These are phyloP conservation scores for Penicillium sp. DNA, from an alignment of 2,329 filamentous ascomycete species.

Conservation along the genomic window DNA sequence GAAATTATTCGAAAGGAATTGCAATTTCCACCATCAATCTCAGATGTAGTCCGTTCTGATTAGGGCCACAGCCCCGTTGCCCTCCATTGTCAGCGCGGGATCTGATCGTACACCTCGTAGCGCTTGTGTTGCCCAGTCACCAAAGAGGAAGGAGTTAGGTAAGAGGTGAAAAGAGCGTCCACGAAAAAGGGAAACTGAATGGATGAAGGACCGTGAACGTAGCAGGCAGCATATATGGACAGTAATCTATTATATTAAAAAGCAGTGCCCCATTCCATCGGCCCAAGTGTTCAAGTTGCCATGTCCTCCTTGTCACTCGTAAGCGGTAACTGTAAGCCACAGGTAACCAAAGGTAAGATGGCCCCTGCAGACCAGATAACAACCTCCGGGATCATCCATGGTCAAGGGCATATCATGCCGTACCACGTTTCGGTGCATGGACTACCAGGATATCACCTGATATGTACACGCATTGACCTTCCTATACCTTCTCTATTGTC, in stretches of 20 bases:
- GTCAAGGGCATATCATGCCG: conserved; percentile 21
- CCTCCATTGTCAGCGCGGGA: conserved; percentile 7
- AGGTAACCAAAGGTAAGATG: background rate
- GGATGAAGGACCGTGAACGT: background rate
- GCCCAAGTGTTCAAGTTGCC: background rate
- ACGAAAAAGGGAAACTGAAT: background rate
- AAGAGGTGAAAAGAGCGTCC: background rate
- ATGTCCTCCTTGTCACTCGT: no score
- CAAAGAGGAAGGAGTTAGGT: background rate
- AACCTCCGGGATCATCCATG: conserved; percentile 18
- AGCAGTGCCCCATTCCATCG: background rate
- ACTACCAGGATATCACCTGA: conserved; percentile 20
- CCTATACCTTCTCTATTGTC: no score
- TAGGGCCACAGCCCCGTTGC: conserved; percentile 12
- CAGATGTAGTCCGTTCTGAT: conserved; percentile 13
- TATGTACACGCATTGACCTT: conserved; percentile 11
- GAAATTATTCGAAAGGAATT: background rate
- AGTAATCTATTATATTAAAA: background rate
- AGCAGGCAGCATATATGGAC: background rate
- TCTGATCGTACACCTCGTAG: conserved; percentile 11
- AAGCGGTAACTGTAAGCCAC: background rate
- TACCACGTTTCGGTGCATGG: conserved; percentile 27
- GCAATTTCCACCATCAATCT: background rate
- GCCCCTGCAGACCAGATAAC: conserved; percentile 14
- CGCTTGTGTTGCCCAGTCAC: conserved; percentile 4